These are phyloP conservation scores for Sphaerulina populicola DNA, from an alignment of 2,329 filamentous ascomycete species.

Conservation along the genomic window DNA sequence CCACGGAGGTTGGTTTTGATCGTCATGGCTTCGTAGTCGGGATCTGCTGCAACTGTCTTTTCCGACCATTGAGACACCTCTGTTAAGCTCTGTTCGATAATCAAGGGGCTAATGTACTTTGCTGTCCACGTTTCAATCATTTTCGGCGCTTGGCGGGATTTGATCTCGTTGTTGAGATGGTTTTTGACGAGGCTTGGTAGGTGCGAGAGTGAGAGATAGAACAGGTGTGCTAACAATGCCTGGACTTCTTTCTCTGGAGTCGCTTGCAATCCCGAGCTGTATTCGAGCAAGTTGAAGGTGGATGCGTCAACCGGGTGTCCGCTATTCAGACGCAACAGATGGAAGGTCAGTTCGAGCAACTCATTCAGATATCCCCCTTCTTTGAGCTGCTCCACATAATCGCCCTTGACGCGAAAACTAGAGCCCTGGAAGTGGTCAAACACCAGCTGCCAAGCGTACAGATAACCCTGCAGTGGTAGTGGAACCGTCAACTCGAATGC, in stretches of 20 bases:
- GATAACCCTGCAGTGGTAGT: constrained; percentile 62
- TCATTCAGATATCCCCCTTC: constrained; percentile 59
- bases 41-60: constrained; percentile 31
- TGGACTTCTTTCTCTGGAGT: constrained; percentile 65
- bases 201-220: constrained; percentile 70
- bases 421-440: constrained; percentile 65
- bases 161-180: constrained; percentile 71
- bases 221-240: constrained; percentile 77
- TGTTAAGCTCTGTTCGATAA: constrained; percentile 57
- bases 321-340: constrained; percentile 70
- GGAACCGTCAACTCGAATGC: constrained; percentile 60
- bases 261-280: constrained; percentile 50
- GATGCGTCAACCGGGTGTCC: constrained; percentile 62
- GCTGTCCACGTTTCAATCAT: constrained; percentile 79
- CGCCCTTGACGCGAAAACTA: constrained; percentile 67
- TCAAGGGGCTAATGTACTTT: constrained; percentile 65
- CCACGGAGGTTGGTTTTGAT: constrained; percentile 65
- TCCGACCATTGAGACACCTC: constrained; percentile 61
- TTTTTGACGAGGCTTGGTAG: constrained; percentile 68
- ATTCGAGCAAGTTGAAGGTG: constrained; percentile 61
- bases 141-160: constrained; percentile 67
- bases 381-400: constrained; percentile 74
- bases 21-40: constrained; percentile 47
- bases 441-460: constrained; percentile 80
- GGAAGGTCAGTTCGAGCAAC: constrained; percentile 71